Base-by-base conservation (phyloP, 352 stramenopile species). In the Aphanomyces euteiches region DNA sequence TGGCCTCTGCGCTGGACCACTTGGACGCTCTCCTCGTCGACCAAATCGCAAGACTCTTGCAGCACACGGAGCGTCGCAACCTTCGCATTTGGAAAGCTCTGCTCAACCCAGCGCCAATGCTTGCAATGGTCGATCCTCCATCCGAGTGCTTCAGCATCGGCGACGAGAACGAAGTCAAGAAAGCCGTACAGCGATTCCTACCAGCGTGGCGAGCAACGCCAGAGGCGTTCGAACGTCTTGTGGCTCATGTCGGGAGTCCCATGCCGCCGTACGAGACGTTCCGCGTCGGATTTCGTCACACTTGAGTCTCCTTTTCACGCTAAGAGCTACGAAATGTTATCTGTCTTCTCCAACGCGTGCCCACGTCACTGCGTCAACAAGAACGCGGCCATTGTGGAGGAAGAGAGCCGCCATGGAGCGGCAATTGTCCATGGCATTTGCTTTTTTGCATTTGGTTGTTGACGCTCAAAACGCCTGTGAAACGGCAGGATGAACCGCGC, bases 161-260 rank as follows among this genome's bases (percentile, higher is more conserved):
- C 19, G 54, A 61, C 54, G 54, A 61, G 21, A 61, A 61, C 54
- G 54, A 61, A 41, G 34, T 40, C 8, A 61, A 61, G 34, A 61
- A 43, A 41, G 54, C 54, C 0, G 54, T 61, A 5, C 28, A 21
- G 34, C 54, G 34, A 17, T 5, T 61, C 19, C 43, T 61, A 37
- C 54, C 54, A 10, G 54, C 54, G 13, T 61, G 36, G 17, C n/a
- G n/a, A 7, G 54, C 13, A 6, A 61, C 54, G n/a, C 54, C 54
- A 2, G 8, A 37, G 15, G 54, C 54, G 17, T 1, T 43, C n/a
- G 54, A 19, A 7, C 54, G 54, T 45, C 54, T 61, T 3, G 7
- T 43, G 5, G 54, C 54, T 12, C 54, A 61, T n/a, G 5, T 43
- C 10, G 54, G 19, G 28, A 58, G 50, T 28, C 7, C 50, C 21